These are phyloP conservation scores for Camelina hispida DNA, from an alignment of 345 rosid species.

Conservation along the genomic window DNA sequence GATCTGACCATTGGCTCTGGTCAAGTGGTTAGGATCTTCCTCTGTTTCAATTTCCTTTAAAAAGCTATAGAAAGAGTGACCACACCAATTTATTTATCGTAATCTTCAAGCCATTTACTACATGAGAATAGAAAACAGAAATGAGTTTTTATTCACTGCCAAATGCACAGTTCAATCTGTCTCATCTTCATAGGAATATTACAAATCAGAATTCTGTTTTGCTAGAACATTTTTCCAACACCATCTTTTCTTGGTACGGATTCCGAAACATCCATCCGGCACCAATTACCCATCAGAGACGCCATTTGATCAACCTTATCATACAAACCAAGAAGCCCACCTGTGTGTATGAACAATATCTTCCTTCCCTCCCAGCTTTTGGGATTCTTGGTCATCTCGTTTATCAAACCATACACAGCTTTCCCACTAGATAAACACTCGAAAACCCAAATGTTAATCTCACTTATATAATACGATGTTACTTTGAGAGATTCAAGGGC, in stretches of 20 bases:
- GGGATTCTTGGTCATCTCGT: slow-evolving; percentile 78
- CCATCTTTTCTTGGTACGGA: slow-evolving; percentile 76
- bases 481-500: not conserved
- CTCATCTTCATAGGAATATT: slow-evolving; percentile 11
- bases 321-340: slow-evolving; percentile 79
- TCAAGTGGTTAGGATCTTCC: not conserved
- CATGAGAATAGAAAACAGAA: slow-evolving; percentile 4
- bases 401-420: slow-evolving; percentile 79
- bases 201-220: slow-evolving; percentile 24
- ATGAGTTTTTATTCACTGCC: slow-evolving; percentile 24
- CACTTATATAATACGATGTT: not conserved
- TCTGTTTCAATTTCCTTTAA: not conserved
- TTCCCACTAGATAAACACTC: slow-evolving; percentile 63
- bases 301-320: slow-evolving; percentile 85
- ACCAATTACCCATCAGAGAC: slow-evolving; percentile 66
- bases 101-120: not conserved
- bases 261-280: slow-evolving; percentile 75
- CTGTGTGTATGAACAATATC: slow-evolving; percentile 82
- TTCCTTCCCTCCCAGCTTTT: slow-evolving; percentile 81
- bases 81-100: slow-evolving; percentile 5
- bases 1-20: not conserved
- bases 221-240: slow-evolving; percentile 80
- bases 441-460: slow-evolving; percentile 19
- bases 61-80: slow-evolving; percentile 1
- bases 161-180: slow-evolving; percentile 30